Evolutionary conservation across 345 rosid genomes (phyloP), one percentile per base, ranked within the genome.

Genomic region (Psidium guajava): DNA sequence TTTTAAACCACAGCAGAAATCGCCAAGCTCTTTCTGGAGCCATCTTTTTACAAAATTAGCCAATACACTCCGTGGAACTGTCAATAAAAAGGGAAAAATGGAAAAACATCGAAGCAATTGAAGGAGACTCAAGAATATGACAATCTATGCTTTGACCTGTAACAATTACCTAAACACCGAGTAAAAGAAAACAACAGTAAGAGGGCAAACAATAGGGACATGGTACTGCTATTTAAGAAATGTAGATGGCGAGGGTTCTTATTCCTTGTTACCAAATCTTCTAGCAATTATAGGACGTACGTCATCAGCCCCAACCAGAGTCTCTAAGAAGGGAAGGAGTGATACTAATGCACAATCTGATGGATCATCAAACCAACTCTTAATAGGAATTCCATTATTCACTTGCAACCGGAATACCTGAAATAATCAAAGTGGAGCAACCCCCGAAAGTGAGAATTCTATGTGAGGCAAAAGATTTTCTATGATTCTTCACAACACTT

Each of bases 281-380:
- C 91, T 92, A 86, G 98, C 94, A 86, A 97, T 97, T 88, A 95
- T 92, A 64, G 99, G 98, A 44, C 99, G 98, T 86, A 96, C 98
- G 88, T 97, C 99, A 88, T 97, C 98, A 85, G 92, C 93, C 84
- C 92, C 96, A 87, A 88, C 98, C 92, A 97, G 88, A 81, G 93
- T 93, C 91, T 96, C 99, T 87, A 97, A 90, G 92, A 97, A 96
- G 87, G 99, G 98, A 81, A 97, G 96, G 85, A 97, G 92, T 12
- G 98, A 90, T 52, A 96, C 85, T 90, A 97, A 89, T 52, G 95
- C 96, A 87, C 92, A 91, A 92, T 97, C 99, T 40, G 93, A 91
- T 87, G 96, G 94, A 88, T 97, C 99, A 91, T 92, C 94, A 77
- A 95, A 95, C 99, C 99, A 97, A 91, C 99, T 97, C 93, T 92